Conservation (phyloP, 1,284 basidiomycete species). For the Puccinia coronata region DNA sequence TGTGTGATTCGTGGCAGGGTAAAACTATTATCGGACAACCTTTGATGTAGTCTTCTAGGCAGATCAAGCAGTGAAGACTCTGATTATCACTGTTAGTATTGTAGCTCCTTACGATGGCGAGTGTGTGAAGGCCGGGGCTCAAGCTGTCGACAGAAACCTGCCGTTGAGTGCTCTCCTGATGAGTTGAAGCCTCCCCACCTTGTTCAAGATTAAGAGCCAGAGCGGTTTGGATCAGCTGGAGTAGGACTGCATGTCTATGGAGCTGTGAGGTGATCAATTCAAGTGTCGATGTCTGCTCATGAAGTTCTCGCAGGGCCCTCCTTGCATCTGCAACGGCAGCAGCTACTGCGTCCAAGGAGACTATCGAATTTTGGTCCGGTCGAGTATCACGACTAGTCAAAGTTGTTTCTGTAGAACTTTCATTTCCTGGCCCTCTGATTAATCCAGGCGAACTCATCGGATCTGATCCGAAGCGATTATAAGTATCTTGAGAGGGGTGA, state of each 20-base stretch:
- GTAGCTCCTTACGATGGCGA: neutral
- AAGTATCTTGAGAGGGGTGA: neutral
- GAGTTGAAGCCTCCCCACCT: neutral
- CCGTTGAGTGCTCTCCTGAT: neutral
- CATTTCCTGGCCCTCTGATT: neutral
- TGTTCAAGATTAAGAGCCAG: neutral
- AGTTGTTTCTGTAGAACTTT: neutral
- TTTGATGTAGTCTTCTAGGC: constrained; percentile 1
- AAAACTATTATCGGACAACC: neutral
- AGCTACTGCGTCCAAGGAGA: constrained; percentile 3
- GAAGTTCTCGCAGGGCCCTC: neutral
- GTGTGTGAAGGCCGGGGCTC: neutral
- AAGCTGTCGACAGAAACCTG: neutral
- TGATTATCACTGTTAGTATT: neutral
- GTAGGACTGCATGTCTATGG: neutral
- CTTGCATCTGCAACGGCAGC: neutral
- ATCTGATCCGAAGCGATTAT: neutral
- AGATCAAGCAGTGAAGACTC: constrained; percentile 7
- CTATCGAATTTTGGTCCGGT: neutral
- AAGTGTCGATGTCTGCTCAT: neutral
- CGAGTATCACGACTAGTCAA: neutral
- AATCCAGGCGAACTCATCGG: neutral
- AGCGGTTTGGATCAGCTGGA: constrained; percentile 3
- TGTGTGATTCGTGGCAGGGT: constrained; percentile 18
- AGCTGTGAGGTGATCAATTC: constrained; percentile 3